These are phyloP conservation scores for Solanum appendiculatum DNA, from an alignment of 257 asterid genomes.

Conservation along the genomic window DNA sequence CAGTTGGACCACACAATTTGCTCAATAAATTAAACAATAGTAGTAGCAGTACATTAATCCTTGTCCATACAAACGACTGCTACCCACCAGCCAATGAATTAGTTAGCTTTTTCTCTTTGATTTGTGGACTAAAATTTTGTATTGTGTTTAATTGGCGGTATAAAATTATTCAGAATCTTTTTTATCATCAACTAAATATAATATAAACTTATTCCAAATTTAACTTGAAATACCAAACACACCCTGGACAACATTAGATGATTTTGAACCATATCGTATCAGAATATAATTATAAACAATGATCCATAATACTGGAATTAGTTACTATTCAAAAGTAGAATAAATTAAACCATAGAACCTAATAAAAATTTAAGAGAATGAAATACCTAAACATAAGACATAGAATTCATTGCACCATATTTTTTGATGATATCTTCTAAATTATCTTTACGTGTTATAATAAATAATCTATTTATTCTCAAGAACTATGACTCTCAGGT, in stretches of 20 bases:
- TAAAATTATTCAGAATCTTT: too few relatives aligned
- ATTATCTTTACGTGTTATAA: background rate
- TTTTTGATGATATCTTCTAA: too few relatives aligned
- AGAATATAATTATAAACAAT: too few relatives aligned
- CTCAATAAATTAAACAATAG: background rate
- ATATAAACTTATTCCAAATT: too few relatives aligned
- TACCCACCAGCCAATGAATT: background rate
- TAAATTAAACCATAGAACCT: too few relatives aligned
- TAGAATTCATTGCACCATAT: background rate
- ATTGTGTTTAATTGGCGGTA: background rate
- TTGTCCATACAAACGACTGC: background rate
- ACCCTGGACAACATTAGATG: too few relatives aligned
- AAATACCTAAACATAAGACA: background rate
- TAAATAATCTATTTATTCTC: background rate
- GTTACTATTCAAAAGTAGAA: background rate
- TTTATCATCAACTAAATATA: too few relatives aligned
- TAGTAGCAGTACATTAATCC: background rate
- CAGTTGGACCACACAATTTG: background rate
- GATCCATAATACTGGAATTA: too few relatives aligned
- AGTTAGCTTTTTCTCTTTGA: background rate
- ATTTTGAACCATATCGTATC: too few relatives aligned
- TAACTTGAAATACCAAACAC: too few relatives aligned
- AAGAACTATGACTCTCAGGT: too few relatives aligned
- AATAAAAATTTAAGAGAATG: background rate
- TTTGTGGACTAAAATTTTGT: too few relatives aligned